phyloP scores from a whole-genome alignment of 2,329 filamentous ascomycete genomes.

The Emydomyces testavorans region DNA sequence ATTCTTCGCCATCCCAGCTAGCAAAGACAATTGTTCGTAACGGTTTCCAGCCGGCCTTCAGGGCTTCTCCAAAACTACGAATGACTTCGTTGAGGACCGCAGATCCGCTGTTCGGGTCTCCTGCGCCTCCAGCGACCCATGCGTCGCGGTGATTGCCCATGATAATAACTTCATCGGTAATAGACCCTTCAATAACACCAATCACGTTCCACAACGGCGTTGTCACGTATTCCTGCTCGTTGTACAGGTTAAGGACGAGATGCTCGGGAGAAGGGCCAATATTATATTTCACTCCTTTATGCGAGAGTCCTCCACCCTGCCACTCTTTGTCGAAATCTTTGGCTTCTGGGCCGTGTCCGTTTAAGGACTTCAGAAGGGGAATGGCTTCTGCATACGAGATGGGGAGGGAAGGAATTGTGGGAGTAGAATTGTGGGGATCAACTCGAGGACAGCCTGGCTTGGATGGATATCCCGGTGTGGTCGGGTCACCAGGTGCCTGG shows the following conservation, averaged over 20 bases:
- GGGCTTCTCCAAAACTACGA: conserved; percentile 58
- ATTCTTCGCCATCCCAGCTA: conserved; percentile 76
- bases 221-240: conserved; percentile 69
- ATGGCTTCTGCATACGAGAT: conserved; percentile 81
- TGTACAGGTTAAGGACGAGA: conserved; percentile 60
- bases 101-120: conserved; percentile 71
- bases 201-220: conserved; percentile 87
- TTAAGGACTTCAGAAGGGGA: conserved; percentile 78
- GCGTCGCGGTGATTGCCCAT: conserved; percentile 89
- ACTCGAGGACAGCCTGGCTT: conserved; percentile 74
- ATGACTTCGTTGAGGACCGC: conserved; percentile 69
- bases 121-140: conserved; percentile 76
- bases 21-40: conserved; percentile 84
- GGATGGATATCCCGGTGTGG: conserved; percentile 86
- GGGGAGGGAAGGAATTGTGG: conserved; percentile 79
- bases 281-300: conserved; percentile 75
- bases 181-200: conserved; percentile 77
- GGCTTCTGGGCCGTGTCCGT: conserved; percentile 72
- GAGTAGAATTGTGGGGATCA: conserved; percentile 57
- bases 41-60: conserved; percentile 68
- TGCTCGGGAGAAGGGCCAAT: conserved; percentile 68
- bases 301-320: conserved; percentile 60
- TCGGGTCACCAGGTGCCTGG: conserved; percentile 60
- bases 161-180: conserved; percentile 73
- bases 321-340: conserved; percentile 62